These are phyloP conservation scores for Cicer judaicum DNA, from an alignment of 306 rosid species.

Conservation along the genomic window DNA sequence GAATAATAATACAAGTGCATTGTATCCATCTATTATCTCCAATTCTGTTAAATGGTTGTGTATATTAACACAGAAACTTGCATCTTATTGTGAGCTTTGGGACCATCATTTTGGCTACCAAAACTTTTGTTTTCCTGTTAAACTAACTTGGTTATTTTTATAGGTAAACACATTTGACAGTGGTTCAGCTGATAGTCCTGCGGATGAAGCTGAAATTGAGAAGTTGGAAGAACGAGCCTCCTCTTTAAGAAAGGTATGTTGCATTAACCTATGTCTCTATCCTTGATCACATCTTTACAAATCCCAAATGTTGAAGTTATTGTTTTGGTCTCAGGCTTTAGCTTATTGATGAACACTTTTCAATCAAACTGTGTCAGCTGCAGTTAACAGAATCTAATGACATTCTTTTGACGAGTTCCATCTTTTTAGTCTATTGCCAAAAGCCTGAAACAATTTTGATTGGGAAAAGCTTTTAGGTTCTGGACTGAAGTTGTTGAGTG, in stretches of 20 bases:
- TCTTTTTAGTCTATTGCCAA: slow-evolving; percentile 9
- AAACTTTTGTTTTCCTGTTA: slow-evolving; percentile 26
- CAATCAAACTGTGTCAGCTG: slow-evolving; percentile 15
- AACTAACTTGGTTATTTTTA: slow-evolving; percentile 46
- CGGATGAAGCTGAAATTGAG: slow-evolving; percentile 70
- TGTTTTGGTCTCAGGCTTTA: slow-evolving; percentile 8
- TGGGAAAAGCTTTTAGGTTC: neutral
- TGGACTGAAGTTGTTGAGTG: slow-evolving; percentile 31
- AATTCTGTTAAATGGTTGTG: slow-evolving; percentile 14
- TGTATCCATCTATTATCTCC: neutral
- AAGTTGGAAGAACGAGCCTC: slow-evolving; percentile 78
- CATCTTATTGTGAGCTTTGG: slow-evolving; percentile 1
- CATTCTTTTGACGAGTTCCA: slow-evolving; percentile 3
- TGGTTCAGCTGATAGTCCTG: slow-evolving; percentile 59
- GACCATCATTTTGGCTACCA: slow-evolving; percentile 18
- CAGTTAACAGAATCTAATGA: slow-evolving; percentile 16
- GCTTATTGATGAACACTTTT: slow-evolving; percentile 24
- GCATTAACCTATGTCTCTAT: slow-evolving; percentile 26
- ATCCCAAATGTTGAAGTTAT: slow-evolving; percentile 29
- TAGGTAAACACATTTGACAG: slow-evolving; percentile 67
- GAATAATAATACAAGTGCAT: neutral
- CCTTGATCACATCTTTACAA: slow-evolving; percentile 25
- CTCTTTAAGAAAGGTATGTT: slow-evolving; percentile 69
- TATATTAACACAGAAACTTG: neutral
- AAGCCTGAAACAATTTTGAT: slow-evolving; percentile 21